A percentile compares a stretch with the other conserved stretches of the same genome.
Evolutionary conservation across 805 yeast genomes (phyloP).

Genomic region (Cyberlindnera nakhonratchasimensis): DNA sequence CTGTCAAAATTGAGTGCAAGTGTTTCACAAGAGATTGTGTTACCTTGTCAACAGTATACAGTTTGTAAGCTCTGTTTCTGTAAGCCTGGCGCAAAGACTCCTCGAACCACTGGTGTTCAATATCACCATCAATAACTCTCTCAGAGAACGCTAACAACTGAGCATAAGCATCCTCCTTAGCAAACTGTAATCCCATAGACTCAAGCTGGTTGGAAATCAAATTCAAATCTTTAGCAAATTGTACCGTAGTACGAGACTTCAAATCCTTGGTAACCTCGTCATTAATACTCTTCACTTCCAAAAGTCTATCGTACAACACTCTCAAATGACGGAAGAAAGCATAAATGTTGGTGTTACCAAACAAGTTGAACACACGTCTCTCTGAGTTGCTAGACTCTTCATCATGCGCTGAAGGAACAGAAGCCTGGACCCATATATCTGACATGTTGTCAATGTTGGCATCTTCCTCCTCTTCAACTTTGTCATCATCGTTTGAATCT

Average conservation of each 20-base stretch:
- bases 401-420: slow-evolving; percentile 24
- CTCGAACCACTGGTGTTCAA: slow-evolving; percentile 94
- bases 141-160: slow-evolving; percentile 77
- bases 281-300: slow-evolving; percentile 71
- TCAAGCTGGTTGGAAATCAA: slow-evolving; percentile 75
- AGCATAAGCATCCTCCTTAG: slow-evolving; percentile 65
- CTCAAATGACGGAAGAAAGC: slow-evolving; percentile 85
- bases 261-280: slow-evolving; percentile 72
- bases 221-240: slow-evolving; percentile 85
- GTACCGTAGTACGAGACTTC: slow-evolving; percentile 54
- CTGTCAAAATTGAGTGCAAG: slow-evolving; percentile 79
- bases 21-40: slow-evolving; percentile 81
- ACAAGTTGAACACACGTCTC: slow-evolving; percentile 67
- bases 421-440: slow-evolving; percentile 29
- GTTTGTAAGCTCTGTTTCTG: slow-evolving; percentile 86
- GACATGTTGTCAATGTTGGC: slow-evolving; percentile 23
- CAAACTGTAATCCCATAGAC: slow-evolving; percentile 74
- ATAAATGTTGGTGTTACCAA: slow-evolving; percentile 85
- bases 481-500: slow-evolving; percentile 25
- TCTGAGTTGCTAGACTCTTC: slow-evolving; percentile 29
- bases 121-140: slow-evolving; percentile 77
- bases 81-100: slow-evolving; percentile 94
- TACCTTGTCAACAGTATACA: slow-evolving; percentile 91
- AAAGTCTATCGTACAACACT: slow-evolving; percentile 74
- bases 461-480: slow-evolving; percentile 28